These are phyloP conservation scores for Olyra latifolia DNA, from an alignment of 176 grass and related monocot genomes.

Conservation along the genomic window DNA sequence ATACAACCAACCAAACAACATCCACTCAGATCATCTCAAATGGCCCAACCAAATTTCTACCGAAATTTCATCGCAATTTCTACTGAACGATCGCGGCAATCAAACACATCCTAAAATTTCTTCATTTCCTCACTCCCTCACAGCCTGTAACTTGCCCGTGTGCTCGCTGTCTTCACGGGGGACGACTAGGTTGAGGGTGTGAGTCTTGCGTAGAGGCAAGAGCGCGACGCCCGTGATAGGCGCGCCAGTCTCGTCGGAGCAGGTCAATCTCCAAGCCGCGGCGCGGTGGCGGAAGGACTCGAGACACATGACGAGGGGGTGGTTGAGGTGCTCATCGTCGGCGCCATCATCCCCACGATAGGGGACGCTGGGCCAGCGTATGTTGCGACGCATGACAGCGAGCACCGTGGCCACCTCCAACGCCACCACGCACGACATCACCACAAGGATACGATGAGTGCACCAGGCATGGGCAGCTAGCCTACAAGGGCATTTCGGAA, in stretches of 20 bases:
- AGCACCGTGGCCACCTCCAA: constrained; percentile 89
- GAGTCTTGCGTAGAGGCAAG: constrained; percentile 83
- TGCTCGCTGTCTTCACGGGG: too few relatives aligned
- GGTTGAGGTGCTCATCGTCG: constrained; percentile 72
- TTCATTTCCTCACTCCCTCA: too few relatives aligned
- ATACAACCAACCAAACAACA: too few relatives aligned
- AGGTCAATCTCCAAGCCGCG: constrained; percentile 54
- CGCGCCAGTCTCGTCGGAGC: constrained; percentile 83
- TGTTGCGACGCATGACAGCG: constrained; percentile 96
- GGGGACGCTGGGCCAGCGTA: constrained; percentile 74
- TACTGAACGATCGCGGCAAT: too few relatives aligned
- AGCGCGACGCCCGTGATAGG: constrained; percentile 89
- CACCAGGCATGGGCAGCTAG: neutral
- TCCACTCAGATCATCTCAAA: too few relatives aligned
- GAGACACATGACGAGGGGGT: constrained; percentile 70
- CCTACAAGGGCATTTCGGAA: constrained; percentile 41
- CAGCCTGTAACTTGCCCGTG: too few relatives aligned
- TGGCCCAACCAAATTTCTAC: too few relatives aligned
- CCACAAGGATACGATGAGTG: constrained; percentile 39
- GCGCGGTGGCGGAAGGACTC: constrained; percentile 66
- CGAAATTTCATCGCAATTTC: too few relatives aligned
- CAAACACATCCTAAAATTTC: too few relatives aligned
- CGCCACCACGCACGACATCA: constrained; percentile 80
- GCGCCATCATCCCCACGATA: constrained; percentile 55
- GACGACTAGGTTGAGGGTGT: constrained; percentile 68